Base-by-base conservation (phyloP, 768 basidiomycete genomes). In the Cystobasidiopsis lactophilus region DNA sequence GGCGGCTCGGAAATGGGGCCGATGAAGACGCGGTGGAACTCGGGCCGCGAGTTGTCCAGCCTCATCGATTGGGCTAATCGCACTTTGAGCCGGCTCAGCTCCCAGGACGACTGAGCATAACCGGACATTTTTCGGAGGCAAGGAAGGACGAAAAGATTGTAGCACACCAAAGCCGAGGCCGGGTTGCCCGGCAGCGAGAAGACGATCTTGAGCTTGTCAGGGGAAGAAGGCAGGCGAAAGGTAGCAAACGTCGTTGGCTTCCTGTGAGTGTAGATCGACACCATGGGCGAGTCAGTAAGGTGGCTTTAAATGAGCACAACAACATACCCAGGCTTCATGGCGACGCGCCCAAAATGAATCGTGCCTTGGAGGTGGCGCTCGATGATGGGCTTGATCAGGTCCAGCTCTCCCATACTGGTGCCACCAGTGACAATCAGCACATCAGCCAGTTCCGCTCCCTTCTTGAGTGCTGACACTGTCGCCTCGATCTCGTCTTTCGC, bases 111-210 rank as follows among this genome's bases (percentile, higher is more conserved):
- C n/a, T 50, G 19, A 2, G 54, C 26, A n/a, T 53, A 51, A 0
- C 62, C 62, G 29, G 60, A 58, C 51, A 18, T 73, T 57, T 56
- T 71, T 68, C 52, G 50, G 41, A 89, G 68, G 9, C 83, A 81
- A 5, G 85, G 85, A 0, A 88, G 64, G 18, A 85, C 84, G 61
- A 86, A 86, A 2, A 86, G 64, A 59, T 83, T 73, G 66, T 86
- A 86, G 5, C 77, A 84, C 13, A 86, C 84, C 19, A 91, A 71
- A 16, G 85, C 85, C 3, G 79, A 79, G 0, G 85, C 85, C 0
- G 85, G 85, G 64, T 89, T 88, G 1, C 85, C 85, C 0, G 85
- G 85, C 1, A 91, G 73, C 0, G 82, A 84, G 61, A 91, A 89
- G 11, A 84, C 61, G 3, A 78, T 77, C 59, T 79, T 83, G 29